Evolutionary conservation across 148 eudicot species (phyloP).

Genomic region (Chenopodium berlandieri): DNA sequence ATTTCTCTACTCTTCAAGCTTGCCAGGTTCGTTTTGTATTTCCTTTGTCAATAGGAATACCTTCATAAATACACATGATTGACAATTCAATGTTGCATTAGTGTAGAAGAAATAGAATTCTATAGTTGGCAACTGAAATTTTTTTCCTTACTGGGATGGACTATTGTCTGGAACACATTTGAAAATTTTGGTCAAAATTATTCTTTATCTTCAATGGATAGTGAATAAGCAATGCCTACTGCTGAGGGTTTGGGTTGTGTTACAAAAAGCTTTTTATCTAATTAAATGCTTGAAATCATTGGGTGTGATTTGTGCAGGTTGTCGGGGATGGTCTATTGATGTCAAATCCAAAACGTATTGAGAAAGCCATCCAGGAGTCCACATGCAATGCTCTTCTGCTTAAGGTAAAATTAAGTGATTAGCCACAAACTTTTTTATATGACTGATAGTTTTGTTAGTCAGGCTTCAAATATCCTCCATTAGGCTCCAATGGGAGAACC

Average conservation of each 20-base stretch:
- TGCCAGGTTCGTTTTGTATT: constrained; percentile 62
- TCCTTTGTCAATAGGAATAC: background rate
- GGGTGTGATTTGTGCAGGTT: constrained; percentile 55
- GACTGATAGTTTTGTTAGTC: background rate
- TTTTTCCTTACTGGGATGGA: background rate
- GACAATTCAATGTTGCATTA: constrained; percentile 1
- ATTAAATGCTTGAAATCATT: background rate
- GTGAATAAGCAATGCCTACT: background rate
- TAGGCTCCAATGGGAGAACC: background rate
- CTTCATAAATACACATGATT: background rate
- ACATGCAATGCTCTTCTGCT: constrained; percentile 92
- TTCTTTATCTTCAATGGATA: background rate
- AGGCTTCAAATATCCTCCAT: background rate
- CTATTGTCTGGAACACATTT: background rate
- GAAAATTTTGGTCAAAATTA: background rate
- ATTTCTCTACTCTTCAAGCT: constrained; percentile 62
- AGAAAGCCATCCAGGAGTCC: constrained; percentile 75
- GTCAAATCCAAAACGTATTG: constrained; percentile 91
- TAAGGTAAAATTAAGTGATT: constrained; percentile 54
- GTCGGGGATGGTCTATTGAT: constrained; percentile 84
- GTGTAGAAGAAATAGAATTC: background rate
- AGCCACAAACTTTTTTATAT: background rate
- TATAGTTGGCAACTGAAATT: background rate
- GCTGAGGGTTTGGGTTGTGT: background rate
- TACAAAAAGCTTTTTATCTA: constrained; percentile 1